Evolutionary conservation across 768 basidiomycete genomes (phyloP), one percentile per base, ranked within the genome.

Genomic region (Roridomyces roridus): DNA sequence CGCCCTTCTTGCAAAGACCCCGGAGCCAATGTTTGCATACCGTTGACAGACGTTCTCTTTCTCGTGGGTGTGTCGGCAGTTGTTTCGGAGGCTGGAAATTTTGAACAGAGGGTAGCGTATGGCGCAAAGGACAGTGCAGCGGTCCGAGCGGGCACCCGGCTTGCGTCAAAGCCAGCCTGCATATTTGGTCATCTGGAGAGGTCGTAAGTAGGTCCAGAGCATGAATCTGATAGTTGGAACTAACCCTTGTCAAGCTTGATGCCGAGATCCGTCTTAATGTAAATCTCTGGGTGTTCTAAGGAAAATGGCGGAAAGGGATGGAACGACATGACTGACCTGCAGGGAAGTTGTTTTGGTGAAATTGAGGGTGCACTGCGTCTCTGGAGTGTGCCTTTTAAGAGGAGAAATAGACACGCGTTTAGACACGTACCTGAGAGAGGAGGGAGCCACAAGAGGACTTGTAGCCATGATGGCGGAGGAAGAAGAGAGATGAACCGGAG

Each of bases 11-110:
- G 76, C 97, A 98, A 17, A 99, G 81, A 14, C 97, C 97, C 53
- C 97, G 86, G 39, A 99, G 85, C 91, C 96, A 98, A 76, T 98
- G 97, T 75, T 98, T 98, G 78, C 97, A 99, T 17, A 99, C 96
- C 3, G 96, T 97, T 20, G 90, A 85, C 39, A 94, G 79, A 39
- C 91, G 84, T 64, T 93, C 92, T 62, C 91, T 77, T 67, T 94
- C 90, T 41, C 90, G 85, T 15, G 91, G 92, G 67, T 96, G 92
- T 1, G 84, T 85, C 1, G 95, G 93, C 3, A 88, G 74, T 51
- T 90, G 87, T 53, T 90, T 89, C 9, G 92, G 88, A 1, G 93
- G 91, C 68, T 92, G 89, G 64, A 98, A 98, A 70, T 99, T 98
- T 57, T 85, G 84, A 3, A 85, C 74, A 20, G 95, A 94, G 3